Base-by-base conservation (phyloP, 805 yeast species). In the Kazachstania martiniae region DNA sequence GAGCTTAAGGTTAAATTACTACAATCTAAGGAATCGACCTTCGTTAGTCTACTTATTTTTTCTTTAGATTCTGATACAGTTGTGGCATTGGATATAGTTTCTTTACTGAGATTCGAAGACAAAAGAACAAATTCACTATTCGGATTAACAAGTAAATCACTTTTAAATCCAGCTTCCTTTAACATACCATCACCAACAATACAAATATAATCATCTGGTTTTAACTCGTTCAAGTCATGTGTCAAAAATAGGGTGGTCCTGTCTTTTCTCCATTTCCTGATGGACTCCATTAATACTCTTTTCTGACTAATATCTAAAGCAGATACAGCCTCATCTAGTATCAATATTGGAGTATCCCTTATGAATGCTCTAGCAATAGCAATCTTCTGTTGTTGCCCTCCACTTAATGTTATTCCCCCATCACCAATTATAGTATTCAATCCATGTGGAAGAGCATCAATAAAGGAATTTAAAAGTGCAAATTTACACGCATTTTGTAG, bases 301-400 rank as follows among this genome's bases (percentile, higher is more conserved):
- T 76, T 65, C 27, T 67, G 66, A 0, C 43, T 45, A 2, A 58
- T 50, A 51, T 91, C 96, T 35, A 91, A 57, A 0, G 95, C 95
- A 30, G 91, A 77, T 2, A 83, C 60, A 4, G 91, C 71, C 51
- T 91, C 99, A 58, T 91, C 99, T 18, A 87, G 59, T 3, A 91
- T 68, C 37, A 89, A 57, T 4, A 91, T 67, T 0, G 87, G 83
- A 0, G 93, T 56, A 46, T 91, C 69, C 39, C 84, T 65, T 3
- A 86, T 37, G 35, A 65, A 65, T 0, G 96, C 96, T 34, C 96
- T 65, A 0, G 97, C 95, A 18, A 91, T 47, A 0, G 89, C 80
- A 3, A 91, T 63, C 39, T 87, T 63, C 56, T 91, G 98, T 35
- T 67, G 71, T 52, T 91, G 95, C 0, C 99, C 99, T 4, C 97